A percentile compares a stretch with the other conserved stretches of the same genome.
These are phyloP conservation scores for Ceratocystis papillata DNA, from an alignment of 2,329 filamentous ascomycete genomes.

Conservation along the genomic window DNA sequence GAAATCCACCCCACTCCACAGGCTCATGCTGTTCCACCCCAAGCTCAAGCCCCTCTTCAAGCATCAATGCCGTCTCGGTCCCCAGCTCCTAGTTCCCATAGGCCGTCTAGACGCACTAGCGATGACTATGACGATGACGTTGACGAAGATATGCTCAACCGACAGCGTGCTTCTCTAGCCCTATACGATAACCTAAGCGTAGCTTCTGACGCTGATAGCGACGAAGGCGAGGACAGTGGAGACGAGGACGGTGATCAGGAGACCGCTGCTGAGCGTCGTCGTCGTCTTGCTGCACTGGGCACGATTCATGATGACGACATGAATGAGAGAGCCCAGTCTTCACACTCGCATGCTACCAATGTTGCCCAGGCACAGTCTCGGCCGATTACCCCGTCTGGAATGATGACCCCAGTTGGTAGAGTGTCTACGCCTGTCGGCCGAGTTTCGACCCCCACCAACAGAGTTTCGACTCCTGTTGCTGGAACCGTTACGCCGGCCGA, in stretches of 20 bases:
- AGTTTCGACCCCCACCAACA: constrained; percentile 41
- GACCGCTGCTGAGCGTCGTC: constrained; percentile 62
- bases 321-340: constrained; percentile 60
- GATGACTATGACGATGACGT: constrained; percentile 7
- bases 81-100: neutral
- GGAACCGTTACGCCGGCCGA: constrained; percentile 38
- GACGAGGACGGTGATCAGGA: constrained; percentile 44
- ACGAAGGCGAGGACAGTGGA: constrained; percentile 46
- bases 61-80: neutral
- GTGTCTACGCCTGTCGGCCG: constrained; percentile 33
- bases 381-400: constrained; percentile 37
- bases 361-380: constrained; percentile 41
- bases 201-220: neutral
- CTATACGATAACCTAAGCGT: constrained; percentile 11
- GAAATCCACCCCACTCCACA: neutral
- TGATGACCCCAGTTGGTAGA: constrained; percentile 35
- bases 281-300: constrained; percentile 64
- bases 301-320: constrained; percentile 38
- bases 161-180: constrained; percentile 4
- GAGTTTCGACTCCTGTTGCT: constrained; percentile 34
- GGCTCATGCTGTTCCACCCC: neutral
- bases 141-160: constrained; percentile 5
- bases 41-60: neutral
- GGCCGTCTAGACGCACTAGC: neutral
- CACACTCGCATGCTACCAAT: constrained; percentile 44